phyloP scores from a whole-genome alignment of 1,284 basidiomycete species.

The Lentinula novae-zelandiae region DNA sequence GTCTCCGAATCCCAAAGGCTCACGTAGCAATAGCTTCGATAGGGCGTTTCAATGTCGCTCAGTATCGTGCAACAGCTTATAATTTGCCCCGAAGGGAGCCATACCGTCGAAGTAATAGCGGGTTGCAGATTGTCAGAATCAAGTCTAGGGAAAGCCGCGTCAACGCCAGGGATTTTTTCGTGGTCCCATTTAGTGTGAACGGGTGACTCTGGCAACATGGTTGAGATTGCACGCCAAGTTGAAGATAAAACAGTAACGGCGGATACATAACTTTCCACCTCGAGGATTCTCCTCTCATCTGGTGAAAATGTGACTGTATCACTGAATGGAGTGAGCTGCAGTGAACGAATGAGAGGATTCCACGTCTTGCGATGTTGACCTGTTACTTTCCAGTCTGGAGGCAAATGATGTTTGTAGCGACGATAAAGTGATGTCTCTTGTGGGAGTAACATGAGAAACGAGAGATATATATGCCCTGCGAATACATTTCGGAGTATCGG shows the following conservation, averaged over 20 bases:
- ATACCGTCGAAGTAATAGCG: not conserved
- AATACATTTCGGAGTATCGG: not conserved
- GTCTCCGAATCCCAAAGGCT: constrained; percentile 3
- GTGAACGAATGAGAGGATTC: not conserved
- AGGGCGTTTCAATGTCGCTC: not conserved
- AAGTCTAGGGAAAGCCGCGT: not conserved
- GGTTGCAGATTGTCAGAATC: not conserved
- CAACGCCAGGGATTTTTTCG: not conserved
- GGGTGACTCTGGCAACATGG: not conserved
- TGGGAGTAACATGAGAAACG: not conserved
- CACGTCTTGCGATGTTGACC: not conserved
- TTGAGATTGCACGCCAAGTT: not conserved
- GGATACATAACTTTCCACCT: not conserved
- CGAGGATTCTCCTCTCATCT: not conserved
- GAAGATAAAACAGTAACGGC: not conserved
- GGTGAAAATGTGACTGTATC: not conserved
- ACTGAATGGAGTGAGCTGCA: not conserved
- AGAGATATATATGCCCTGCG: not conserved
- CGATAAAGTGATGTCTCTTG: not conserved
- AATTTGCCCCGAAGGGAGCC: not conserved
- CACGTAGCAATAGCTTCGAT: not conserved
- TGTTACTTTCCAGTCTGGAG: constrained; percentile 2
- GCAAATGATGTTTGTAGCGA: not conserved
- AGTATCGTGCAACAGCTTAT: constrained; percentile 1
- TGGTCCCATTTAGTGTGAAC: not conserved